A percentile compares a stretch with the other conserved stretches of the same genome.
phyloP scores from a whole-genome alignment of 352 stramenopile genomes.

The Phytophthora capsici region DNA sequence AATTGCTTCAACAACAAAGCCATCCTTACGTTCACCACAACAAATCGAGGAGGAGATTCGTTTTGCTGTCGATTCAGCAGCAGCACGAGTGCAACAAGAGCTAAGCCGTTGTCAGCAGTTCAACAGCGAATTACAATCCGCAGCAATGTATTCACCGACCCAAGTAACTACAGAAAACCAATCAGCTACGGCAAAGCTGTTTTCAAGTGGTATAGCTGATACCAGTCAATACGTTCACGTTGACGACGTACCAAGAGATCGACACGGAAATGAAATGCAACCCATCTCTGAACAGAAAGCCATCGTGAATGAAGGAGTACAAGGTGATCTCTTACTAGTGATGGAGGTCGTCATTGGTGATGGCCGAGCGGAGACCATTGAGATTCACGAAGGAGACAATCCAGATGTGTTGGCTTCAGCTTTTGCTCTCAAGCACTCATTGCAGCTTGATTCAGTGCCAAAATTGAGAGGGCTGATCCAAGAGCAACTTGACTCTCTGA shows the following conservation, averaged over 20 bases:
- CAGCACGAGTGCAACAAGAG: constrained; percentile 44
- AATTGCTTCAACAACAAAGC: constrained; percentile 19
- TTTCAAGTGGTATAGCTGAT: constrained; percentile 5
- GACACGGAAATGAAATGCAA: constrained; percentile 2
- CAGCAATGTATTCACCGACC: constrained; percentile 11
- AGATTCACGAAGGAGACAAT: constrained; percentile 62
- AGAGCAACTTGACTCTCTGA: constrained; percentile 56
- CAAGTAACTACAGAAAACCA: constrained; percentile 1
- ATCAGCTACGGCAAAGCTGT: constrained; percentile 16
- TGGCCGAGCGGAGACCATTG: constrained; percentile 71
- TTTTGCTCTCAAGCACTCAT: constrained; percentile 60
- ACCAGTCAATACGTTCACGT: not conserved
- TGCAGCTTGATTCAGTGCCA: constrained; percentile 57
- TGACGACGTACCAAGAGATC: constrained; percentile 3
- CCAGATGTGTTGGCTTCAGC: constrained; percentile 48
- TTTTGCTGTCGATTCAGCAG: constrained; percentile 57
- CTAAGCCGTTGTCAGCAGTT: constrained; percentile 51
- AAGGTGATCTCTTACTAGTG: constrained; percentile 62
- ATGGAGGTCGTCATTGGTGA: constrained; percentile 84
- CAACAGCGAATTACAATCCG: constrained; percentile 37
- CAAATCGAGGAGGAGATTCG: constrained; percentile 72
- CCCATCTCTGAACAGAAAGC: not conserved
- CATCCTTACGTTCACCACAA: constrained; percentile 40
- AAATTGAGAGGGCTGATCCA: constrained; percentile 66
- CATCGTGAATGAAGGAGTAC: not conserved